Evolutionary conservation across 2,329 filamentous ascomycete genomes (phyloP).

Genomic region (Trichoderma endophyticum): DNA sequence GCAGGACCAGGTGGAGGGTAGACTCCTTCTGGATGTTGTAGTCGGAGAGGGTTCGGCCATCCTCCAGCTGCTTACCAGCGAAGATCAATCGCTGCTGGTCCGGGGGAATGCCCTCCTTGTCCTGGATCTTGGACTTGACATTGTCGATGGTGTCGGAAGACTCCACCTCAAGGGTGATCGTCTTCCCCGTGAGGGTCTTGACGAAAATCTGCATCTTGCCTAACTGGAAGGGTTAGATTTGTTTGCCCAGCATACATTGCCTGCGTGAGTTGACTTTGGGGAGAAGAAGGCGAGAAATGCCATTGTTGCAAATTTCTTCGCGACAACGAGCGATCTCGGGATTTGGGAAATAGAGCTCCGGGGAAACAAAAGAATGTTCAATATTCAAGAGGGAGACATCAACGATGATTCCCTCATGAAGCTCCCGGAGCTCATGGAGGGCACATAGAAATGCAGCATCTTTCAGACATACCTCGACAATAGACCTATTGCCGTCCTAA

Average conservation of each 20-base stretch:
- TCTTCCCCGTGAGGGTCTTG: slow-evolving; percentile 96
- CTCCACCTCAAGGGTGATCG: slow-evolving; percentile 99
- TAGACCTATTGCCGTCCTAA: slow-evolving; percentile 59
- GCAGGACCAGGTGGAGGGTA: slow-evolving; percentile 95
- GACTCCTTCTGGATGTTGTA: slow-evolving; percentile 99
- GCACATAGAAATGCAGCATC: slow-evolving; percentile 41
- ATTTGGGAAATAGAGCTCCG: not conserved
- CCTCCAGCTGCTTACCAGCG: slow-evolving; percentile 99
- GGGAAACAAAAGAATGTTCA: slow-evolving; percentile 9
- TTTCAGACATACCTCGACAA: slow-evolving; percentile 62
- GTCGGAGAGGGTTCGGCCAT: slow-evolving; percentile 97
- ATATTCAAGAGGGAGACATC: slow-evolving; percentile 34
- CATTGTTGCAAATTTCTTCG: slow-evolving; percentile 10
- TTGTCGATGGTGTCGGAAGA: slow-evolving; percentile 99
- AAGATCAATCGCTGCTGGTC: slow-evolving; percentile 99
- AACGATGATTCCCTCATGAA: slow-evolving; percentile 27
- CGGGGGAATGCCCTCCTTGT: slow-evolving; percentile 99
- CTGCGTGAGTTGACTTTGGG: not conserved
- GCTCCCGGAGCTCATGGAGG: slow-evolving; percentile 22
- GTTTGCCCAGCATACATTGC: not conserved
- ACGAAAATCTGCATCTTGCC: slow-evolving; percentile 77
- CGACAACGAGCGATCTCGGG: not conserved
- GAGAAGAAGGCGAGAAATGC: not conserved
- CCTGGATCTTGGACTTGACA: slow-evolving; percentile 98
- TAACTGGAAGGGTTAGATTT: slow-evolving; percentile 45